These are phyloP conservation scores for Euphorbia celastroides DNA, from an alignment of 441 rosid species.

Conservation along the genomic window DNA sequence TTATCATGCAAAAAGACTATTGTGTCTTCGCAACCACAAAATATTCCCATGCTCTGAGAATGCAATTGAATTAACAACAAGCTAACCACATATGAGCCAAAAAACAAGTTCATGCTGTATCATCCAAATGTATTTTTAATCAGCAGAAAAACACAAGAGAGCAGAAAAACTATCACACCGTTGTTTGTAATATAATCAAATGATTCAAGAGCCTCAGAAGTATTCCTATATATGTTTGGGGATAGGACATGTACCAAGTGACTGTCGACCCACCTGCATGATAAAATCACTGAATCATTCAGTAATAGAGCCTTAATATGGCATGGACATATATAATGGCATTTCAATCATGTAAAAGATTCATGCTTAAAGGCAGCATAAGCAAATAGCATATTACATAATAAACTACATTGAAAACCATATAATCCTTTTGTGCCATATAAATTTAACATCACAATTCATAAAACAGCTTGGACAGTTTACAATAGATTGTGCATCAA, in stretches of 20 bases:
- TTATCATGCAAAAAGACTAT: background rate
- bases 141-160: too few relatives aligned
- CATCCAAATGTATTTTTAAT: too few relatives aligned
- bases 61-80: background rate
- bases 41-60: background rate
- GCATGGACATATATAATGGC: background rate
- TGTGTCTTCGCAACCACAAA: background rate
- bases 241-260: constrained; percentile 89
- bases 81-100: background rate
- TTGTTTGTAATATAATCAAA: constrained; percentile 80
- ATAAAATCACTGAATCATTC: background rate
- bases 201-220: constrained; percentile 85
- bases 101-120: too few relatives aligned
- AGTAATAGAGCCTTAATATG: background rate
- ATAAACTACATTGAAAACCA: background rate
- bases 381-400: background rate
- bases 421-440: background rate
- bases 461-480: background rate
- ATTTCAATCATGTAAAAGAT: background rate
- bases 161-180: constrained; percentile 48
- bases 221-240: constrained; percentile 75
- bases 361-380: background rate
- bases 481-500: background rate
- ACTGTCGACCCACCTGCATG: constrained; percentile 84
- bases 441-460: background rate